Evolutionary conservation across 2,329 filamentous ascomycete genomes (phyloP), one percentile per base, ranked within the genome.

Genomic region (Clarireedia paspali): DNA sequence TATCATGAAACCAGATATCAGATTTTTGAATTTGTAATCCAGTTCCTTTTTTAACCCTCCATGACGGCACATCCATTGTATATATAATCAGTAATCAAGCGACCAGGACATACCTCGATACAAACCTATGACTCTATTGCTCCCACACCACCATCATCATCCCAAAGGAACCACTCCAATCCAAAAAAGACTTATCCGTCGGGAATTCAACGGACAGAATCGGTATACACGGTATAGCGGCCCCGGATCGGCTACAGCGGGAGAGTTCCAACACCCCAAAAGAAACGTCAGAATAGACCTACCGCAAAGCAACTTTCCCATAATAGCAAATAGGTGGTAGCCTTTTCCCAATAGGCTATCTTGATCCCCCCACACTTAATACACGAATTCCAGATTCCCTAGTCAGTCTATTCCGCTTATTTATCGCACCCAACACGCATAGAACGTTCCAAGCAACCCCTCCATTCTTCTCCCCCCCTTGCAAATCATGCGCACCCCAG

Each of bases 41-140:
- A 44, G 40, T 44, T 17, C 17, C 23, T 12, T 20, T 20, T 24
- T 44, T 38, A 15, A 12, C 9, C 40, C n/a, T 44, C 40, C 40
- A 12, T 7, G 10, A 17, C 5, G 6, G 40, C n/a, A 44, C 7
- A 10, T 44, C 40, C 17, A 20, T 9, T 14, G 17, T 45, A 55
- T 55, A 55, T 55, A 50, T 55, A 55, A 55, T 50, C 34, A 45
- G 53, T 45, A 55, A 55, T 55, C 53, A 34, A 34, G 30, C 30
- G 27, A 34, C 20, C 6, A 17, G 50, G 20, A 20, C 20, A 20
- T 20, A 20, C 20, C 20, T 20, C 20, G 20, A 34, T 26, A 50
- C 47, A 15, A 9, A 5, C 34, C 38, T 34, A 34, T 34, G 30
- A 34, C 30, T 34, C 30, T 34, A 34, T 12, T 34, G 30, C 30